Conservation (phyloP, 2,329 filamentous ascomycete species). For the Colletotrichum falcatum region DNA sequence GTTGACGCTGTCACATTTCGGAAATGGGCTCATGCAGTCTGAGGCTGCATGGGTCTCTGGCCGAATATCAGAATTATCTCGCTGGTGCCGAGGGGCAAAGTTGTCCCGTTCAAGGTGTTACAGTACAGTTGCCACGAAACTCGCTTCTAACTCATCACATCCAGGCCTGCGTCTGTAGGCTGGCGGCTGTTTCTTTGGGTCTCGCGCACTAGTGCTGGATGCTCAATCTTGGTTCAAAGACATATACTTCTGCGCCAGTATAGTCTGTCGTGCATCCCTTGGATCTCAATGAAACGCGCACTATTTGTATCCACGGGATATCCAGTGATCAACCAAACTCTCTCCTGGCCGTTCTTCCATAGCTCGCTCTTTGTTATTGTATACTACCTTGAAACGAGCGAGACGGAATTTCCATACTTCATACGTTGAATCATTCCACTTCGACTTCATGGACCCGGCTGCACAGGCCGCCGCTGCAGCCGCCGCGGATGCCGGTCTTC, state of each 20-base stretch:
- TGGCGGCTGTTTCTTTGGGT: not conserved
- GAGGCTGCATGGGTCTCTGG: conserved; percentile 5
- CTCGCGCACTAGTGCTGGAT: conserved; percentile 3
- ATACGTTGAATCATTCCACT: conserved; percentile 8
- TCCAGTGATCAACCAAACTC: not conserved
- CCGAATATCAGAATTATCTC: conserved; percentile 7
- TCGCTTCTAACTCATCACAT: not conserved
- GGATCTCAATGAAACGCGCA: no score
- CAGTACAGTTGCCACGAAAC: conserved; percentile 7
- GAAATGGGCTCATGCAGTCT: conserved; percentile 22
- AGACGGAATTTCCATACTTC: not conserved
- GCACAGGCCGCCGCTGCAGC: conserved; percentile 43
- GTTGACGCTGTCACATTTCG: conserved; percentile 21
- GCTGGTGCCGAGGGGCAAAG: not conserved
- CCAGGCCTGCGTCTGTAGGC: conserved; percentile 11
- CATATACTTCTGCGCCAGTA: not conserved
- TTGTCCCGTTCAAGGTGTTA: not conserved
- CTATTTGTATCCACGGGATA: conserved; percentile 18
- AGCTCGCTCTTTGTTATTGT: not conserved
- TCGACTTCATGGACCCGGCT: conserved; percentile 28
- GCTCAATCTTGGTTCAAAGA: conserved; percentile 2
- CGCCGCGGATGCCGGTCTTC: conserved; percentile 42
- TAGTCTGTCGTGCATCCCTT: not conserved
- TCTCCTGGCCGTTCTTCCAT: not conserved
- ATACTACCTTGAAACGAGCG: not conserved